These are phyloP conservation scores for Phoma sp. DNA, from an alignment of 2,329 filamentous ascomycete species.

Conservation along the genomic window DNA sequence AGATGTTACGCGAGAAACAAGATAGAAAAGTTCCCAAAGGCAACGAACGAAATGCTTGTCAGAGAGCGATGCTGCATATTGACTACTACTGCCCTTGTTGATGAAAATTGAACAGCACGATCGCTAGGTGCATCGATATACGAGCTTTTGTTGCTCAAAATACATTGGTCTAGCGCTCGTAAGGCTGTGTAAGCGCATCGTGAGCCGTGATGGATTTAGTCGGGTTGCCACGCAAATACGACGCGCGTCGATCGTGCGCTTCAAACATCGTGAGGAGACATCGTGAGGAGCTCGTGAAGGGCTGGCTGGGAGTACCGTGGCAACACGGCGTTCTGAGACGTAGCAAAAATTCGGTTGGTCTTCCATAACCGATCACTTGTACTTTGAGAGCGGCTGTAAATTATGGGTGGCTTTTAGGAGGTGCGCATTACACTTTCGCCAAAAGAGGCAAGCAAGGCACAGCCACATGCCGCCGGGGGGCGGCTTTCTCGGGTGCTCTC, in stretches of 20 bases:
- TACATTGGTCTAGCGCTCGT: constrained; percentile 15
- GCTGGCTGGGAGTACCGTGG: neutral
- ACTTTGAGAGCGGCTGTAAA: constrained; percentile 6
- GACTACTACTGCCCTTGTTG: neutral
- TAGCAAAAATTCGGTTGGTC: constrained; percentile 5
- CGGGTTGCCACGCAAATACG: constrained; percentile 32
- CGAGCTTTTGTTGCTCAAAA: constrained; percentile 14
- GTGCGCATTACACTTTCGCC: constrained; percentile 11
- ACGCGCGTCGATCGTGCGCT: constrained; percentile 33
- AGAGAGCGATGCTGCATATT: neutral
- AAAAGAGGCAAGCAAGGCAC: constrained; percentile 12
- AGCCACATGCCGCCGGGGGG: constrained; percentile 17
- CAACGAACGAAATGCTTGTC: neutral
- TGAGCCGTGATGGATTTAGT: constrained; percentile 13
- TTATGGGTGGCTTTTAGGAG: constrained; percentile 10
- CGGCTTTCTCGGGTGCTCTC: constrained; percentile 17
- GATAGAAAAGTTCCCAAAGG: neutral
- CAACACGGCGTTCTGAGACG: constrained; percentile 9
- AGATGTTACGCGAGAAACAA: neutral
- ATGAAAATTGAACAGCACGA: neutral
- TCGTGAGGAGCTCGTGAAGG: constrained; percentile 19
- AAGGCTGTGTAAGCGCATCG: constrained; percentile 24
- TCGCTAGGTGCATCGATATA: neutral
- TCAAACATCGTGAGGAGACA: constrained; percentile 25
- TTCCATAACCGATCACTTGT: constrained; percentile 20